Base-by-base conservation (phyloP, 768 basidiomycete species). In the Russula vinacea region DNA sequence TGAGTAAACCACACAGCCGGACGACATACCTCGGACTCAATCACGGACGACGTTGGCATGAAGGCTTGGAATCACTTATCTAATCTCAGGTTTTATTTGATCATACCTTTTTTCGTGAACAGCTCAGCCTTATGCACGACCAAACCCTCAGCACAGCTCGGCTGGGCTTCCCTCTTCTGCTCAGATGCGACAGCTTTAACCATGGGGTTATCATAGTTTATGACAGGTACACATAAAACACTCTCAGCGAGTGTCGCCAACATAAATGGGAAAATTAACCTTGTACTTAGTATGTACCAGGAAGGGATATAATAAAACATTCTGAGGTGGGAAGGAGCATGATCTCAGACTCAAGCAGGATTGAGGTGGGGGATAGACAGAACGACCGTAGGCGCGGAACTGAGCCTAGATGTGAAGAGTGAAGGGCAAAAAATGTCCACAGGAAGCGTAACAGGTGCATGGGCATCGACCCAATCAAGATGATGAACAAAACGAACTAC, bases 371-470 rank as follows among this genome's bases (percentile, higher is more conserved):
- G 51, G 17, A 52, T 29, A 26, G 17, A 32, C 13, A n/a, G 16
- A 51, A 42, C 17, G 58, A 52, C 2, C 33, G 51, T 40, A 52
- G 9, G n/a, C n/a, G n/a, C n/a, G n/a, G n/a, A n/a, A n/a, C n/a
- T 40, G 32, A n/a, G 29, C 39, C 26, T 53, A 42, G 11, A 57
- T 50, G 26, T 22, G 32, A n/a, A 29, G n/a, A 32, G 49, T 7
- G 22, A 37, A 62, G 49, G 33, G 19, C 42, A 40, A 51, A 50
- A 44, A 17, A 40, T 22, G 40, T 44, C 33, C 52, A n/a, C 19
- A n/a, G 44, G 3, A 44, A 19, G 19, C 10, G 44, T 19, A 45
- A 45, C 44, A 45, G 44, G 62, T 53, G 33, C n/a, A 67, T 51
- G 11, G 42, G 19, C 40, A 57, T 62, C 39, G 19, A 37, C 44